A percentile compares a stretch with the other conserved stretches of the same genome.
Evolutionary conservation across 306 rosid species (phyloP).

Genomic region (Parietaria judaica): DNA sequence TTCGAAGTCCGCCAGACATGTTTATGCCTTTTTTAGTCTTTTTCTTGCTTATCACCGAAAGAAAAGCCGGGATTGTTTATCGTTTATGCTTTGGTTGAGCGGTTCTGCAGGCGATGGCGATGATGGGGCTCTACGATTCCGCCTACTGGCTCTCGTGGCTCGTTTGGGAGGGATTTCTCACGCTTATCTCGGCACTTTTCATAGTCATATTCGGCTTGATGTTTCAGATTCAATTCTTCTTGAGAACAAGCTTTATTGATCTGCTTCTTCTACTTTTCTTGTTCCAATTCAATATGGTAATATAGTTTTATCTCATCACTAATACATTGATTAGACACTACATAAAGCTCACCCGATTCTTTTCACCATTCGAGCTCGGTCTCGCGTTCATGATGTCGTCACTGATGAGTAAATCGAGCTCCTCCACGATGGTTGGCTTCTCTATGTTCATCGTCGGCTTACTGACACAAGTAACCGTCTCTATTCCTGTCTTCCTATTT

Average conservation of each 20-base stretch:
- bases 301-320: neutral
- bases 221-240: slow-evolving; percentile 69
- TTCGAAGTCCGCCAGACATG: no score
- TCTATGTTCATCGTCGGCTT: slow-evolving; percentile 56
- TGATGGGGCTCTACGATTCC: slow-evolving; percentile 90
- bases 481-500: neutral
- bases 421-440: slow-evolving; percentile 73
- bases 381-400: slow-evolving; percentile 78
- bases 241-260: slow-evolving; percentile 50
- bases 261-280: slow-evolving; percentile 66
- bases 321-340: no score
- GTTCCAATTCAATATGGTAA: slow-evolving; percentile 82
- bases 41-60: no score
- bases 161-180: slow-evolving; percentile 64
- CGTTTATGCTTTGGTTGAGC: neutral
- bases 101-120: slow-evolving; percentile 58
- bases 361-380: slow-evolving; percentile 45
- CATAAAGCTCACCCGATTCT: neutral
- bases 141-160: slow-evolving; percentile 96
- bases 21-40: neutral
- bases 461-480: slow-evolving; percentile 63
- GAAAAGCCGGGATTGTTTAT: no score
- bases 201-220: slow-evolving; percentile 78
- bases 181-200: slow-evolving; percentile 58
- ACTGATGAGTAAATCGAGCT: slow-evolving; percentile 66